phyloP scores from a whole-genome alignment of 1,139 yeast genomes.

The Hansenula anomala region DNA sequence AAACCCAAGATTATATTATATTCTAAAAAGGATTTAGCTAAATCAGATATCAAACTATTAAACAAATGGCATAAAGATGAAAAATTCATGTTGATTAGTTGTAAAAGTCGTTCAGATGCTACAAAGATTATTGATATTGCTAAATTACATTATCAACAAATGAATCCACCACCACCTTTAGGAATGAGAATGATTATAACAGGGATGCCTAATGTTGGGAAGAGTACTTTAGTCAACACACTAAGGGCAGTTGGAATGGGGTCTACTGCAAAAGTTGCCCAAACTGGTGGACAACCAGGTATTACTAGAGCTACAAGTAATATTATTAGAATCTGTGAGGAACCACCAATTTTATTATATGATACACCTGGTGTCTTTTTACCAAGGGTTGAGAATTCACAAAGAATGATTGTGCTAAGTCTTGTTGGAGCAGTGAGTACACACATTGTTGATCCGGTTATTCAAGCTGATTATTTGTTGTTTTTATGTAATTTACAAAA shows the following conservation, averaged over 20 bases:
- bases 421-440: slow-evolving; percentile 76
- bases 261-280: slow-evolving; percentile 59
- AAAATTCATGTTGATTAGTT: slow-evolving; percentile 55
- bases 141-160: slow-evolving; percentile 34
- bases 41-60: slow-evolving; percentile 28
- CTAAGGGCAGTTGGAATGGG: slow-evolving; percentile 45
- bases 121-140: slow-evolving; percentile 45
- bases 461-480: slow-evolving; percentile 82
- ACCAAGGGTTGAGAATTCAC: slow-evolving; percentile 63
- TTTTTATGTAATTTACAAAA: slow-evolving; percentile 67
- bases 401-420: slow-evolving; percentile 72
- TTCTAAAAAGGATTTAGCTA: slow-evolving; percentile 55
- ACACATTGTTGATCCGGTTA: slow-evolving; percentile 70
- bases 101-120: slow-evolving; percentile 50
- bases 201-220: slow-evolving; percentile 99
- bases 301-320: slow-evolving; percentile 82
- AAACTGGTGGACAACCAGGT: slow-evolving; percentile 88
- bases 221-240: slow-evolving; percentile 81
- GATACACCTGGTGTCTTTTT: slow-evolving; percentile 94
- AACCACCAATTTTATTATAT: slow-evolving; percentile 67
- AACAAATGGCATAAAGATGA: slow-evolving; percentile 55
- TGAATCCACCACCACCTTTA: slow-evolving; percentile 72
- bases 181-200: slow-evolving; percentile 75
- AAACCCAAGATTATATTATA: slow-evolving; percentile 61
- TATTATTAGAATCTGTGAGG: slow-evolving; percentile 55